Evolutionary conservation across 495 filamentous ascomycete genomes (phyloP).

Genomic region (Hypoxylon fragiforme): DNA sequence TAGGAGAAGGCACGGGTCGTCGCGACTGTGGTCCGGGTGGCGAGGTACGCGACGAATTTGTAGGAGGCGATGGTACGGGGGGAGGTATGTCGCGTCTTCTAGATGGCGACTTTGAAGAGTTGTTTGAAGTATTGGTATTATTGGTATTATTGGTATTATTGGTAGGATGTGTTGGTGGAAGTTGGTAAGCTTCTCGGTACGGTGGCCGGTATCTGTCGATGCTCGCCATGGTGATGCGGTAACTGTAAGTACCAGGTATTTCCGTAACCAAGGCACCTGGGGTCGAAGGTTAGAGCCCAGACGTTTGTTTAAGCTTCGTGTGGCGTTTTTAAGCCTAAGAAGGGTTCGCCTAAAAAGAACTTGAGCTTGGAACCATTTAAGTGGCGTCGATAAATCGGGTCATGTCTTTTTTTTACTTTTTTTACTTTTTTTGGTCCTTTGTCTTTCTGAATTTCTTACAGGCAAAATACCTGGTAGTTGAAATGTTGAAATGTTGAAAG

Average conservation of each 20-base stretch:
- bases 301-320: slow-evolving; percentile 3
- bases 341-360: slow-evolving; percentile 1
- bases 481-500: too few relatives aligned
- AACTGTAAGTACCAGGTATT: neutral
- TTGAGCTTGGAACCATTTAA: slow-evolving; percentile 11
- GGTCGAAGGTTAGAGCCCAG: neutral
- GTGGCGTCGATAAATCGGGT: slow-evolving; percentile 8
- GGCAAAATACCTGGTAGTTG: too few relatives aligned
- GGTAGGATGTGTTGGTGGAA: slow-evolving; percentile 35
- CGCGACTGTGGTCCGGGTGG: slow-evolving; percentile 52
- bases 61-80: slow-evolving; percentile 56
- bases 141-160: slow-evolving; percentile 35
- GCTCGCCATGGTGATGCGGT: slow-evolving; percentile 47
- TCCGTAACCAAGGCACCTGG: too few relatives aligned
- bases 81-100: slow-evolving; percentile 56
- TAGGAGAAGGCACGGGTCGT: slow-evolving; percentile 44
- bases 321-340: slow-evolving; percentile 1
- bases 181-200: slow-evolving; percentile 50
- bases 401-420: slow-evolving; percentile 24
- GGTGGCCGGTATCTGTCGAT: slow-evolving; percentile 55
- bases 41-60: slow-evolving; percentile 51
- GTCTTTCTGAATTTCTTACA: too few relatives aligned
- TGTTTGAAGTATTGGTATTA: slow-evolving; percentile 34
- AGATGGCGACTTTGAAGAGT: slow-evolving; percentile 46
- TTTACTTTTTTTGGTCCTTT: too few relatives aligned